Conservation (phyloP, 805 yeast genomes). For the Naumovozyma dairenensis region DNA sequence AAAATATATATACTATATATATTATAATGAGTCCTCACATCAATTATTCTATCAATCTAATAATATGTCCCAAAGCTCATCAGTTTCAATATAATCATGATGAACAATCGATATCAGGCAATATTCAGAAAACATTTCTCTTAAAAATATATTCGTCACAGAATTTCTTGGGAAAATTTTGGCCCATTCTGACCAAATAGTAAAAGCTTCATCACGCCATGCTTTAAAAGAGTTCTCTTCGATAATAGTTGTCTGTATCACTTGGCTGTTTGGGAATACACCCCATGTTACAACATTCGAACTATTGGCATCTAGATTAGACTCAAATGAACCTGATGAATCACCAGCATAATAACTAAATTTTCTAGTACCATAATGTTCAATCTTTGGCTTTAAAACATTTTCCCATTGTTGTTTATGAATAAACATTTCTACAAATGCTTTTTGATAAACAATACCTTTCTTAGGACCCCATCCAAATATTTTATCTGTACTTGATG, state of each 20-base stretch:
- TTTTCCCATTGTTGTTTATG: conserved; percentile 60
- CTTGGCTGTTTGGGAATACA: conserved; percentile 82
- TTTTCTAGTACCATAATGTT: conserved; percentile 30
- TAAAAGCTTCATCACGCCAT: conserved; percentile 93
- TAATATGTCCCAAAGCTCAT: conserved; percentile 67
- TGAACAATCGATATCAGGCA: conserved; percentile 77
- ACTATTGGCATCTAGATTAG: conserved; percentile 46
- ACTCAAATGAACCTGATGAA: conserved; percentile 42
- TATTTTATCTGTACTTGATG: conserved; percentile 68
- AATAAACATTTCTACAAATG: conserved; percentile 86
- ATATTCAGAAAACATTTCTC: conserved; percentile 49
- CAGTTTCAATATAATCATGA: conserved; percentile 68
- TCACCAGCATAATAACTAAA: conserved; percentile 74
- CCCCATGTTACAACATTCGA: conserved; percentile 97
- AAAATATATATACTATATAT: background rate
- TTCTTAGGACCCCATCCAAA: conserved; percentile 96
- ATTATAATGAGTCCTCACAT: background rate
- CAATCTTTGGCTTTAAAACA: conserved; percentile 43
- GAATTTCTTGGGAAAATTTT: conserved; percentile 51
- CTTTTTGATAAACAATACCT: conserved; percentile 85
- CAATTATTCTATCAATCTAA: conserved; percentile 12
- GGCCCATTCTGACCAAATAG: conserved; percentile 89
- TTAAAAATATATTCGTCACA: conserved; percentile 52
- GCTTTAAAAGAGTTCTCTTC: conserved; percentile 89
- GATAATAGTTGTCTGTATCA: conserved; percentile 83